Base-by-base conservation (phyloP, 2,329 filamentous ascomycete genomes). In the Sarocladiaceae sp. region DNA sequence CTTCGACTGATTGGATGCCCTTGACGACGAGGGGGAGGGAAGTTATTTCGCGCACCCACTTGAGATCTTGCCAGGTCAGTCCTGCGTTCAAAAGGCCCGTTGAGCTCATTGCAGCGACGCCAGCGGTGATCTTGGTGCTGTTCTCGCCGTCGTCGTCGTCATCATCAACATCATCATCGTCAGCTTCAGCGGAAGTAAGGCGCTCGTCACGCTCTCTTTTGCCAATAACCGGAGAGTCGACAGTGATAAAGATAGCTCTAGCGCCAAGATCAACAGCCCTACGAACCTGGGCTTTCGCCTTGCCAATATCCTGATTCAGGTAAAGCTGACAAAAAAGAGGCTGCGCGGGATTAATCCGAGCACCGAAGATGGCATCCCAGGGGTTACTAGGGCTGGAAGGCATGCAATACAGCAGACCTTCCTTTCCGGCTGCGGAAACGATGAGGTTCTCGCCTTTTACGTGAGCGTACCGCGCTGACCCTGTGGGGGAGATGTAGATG, bases 211-310 rank as follows among this genome's bases (percentile, higher is more conserved):
- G 71, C 56, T 76, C 73, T 29, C 78, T 66, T 62, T 84, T 84
- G 0, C 80, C 80, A 1, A 76, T 71, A 8, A 82, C 72, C 0
- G 80, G 79, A 0, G 78, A 74, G 61, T 84, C 81, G 4, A 84
- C 72, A 0, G 81, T 85, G 3, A 84, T 66, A 54, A 83, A 78
- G n/a, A 84, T 50, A 76, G 78, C 58, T 78, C 79, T 49, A 17
- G 80, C 89, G 22, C 77, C 77, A 33, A 91, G 71, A 75, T 90
- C 87, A 1, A 80, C 78, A 83, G 90, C 74, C 90, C 54, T 1
- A 55, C 56, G 23, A 60, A 35, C 0, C 56, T 59, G 10, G 47
- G 50, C 31, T 50, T 60, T 54, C 5, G 58, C 62, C 65, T 87
- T 72, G 26, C 62, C 53, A 4, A 78, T 70, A 55, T 82, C 71